Conservation (phyloP, 2,329 filamentous ascomycete species). For the Gaeumannomyces sp. region DNA sequence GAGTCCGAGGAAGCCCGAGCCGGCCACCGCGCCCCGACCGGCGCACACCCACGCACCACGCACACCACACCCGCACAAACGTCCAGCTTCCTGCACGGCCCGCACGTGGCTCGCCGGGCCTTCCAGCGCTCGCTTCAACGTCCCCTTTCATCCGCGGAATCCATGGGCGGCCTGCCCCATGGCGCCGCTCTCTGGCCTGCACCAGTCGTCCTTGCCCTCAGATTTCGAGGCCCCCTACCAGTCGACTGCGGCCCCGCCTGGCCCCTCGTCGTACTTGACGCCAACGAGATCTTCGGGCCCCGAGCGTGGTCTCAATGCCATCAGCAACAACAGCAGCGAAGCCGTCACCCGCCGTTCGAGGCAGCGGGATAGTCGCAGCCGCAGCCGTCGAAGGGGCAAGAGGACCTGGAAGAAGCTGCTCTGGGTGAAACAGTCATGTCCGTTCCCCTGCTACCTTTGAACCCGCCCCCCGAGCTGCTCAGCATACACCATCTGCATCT, state of each 20-base stretch:
- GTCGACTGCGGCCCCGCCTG: neutral
- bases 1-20: neutral
- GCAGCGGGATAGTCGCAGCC: conserved; percentile 45
- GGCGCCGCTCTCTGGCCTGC: conserved; percentile 8
- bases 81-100: neutral
- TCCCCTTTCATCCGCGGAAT: neutral
- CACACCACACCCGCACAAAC: neutral
- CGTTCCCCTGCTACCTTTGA: neutral
- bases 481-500: conserved; percentile 8
- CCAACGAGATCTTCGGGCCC: neutral
- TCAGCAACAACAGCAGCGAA: neutral
- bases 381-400: conserved; percentile 59
- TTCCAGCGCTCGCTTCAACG: neutral
- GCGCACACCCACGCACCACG: no score
- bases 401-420: conserved; percentile 89
- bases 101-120: neutral
- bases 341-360: neutral
- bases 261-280: neutral
- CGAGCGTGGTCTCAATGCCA: neutral
- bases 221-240: conserved; percentile 3
- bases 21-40: no score
- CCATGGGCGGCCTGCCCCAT: conserved; percentile 3
- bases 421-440: conserved; percentile 96
- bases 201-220: conserved; percentile 4
- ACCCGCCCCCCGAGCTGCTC: no score